phyloP scores from a whole-genome alignment of 2,329 filamentous ascomycete species.

The Colletotrichum sp. region DNA sequence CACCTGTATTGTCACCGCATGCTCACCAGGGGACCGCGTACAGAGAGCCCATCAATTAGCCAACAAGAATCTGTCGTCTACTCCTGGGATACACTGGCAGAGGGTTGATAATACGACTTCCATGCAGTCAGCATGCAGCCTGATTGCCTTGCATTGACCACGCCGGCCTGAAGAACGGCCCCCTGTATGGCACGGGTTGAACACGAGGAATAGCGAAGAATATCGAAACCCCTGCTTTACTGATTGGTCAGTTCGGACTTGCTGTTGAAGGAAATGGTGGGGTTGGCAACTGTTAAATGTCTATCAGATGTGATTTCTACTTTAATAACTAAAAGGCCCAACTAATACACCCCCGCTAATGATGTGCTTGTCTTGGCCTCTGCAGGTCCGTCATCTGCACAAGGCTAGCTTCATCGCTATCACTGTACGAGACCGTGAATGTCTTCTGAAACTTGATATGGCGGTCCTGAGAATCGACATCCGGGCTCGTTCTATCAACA shows the following conservation, averaged over 20 bases:
- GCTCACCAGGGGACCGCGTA: background rate
- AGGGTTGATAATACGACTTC: background rate
- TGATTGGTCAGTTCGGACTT: background rate
- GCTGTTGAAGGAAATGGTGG: background rate
- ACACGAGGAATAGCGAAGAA: background rate
- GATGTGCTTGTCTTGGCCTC: background rate
- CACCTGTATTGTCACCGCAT: background rate
- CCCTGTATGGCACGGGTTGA: background rate
- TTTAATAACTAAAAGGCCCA: background rate
- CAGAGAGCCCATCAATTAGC: background rate
- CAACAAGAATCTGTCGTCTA: background rate
- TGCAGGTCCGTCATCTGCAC: conserved; percentile 32
- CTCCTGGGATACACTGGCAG: background rate
- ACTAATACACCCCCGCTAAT: background rate
- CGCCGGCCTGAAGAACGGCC: background rate
- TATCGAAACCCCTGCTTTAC: background rate
- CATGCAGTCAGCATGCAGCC: background rate
- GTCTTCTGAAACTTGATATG: conserved; percentile 37
- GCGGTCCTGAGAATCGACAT: background rate
- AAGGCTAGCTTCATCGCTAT: conserved; percentile 34
- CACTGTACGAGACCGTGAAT: conserved; percentile 38
- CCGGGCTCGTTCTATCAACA: background rate
- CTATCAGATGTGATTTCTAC: background rate
- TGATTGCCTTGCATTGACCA: background rate
- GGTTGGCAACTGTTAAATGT: background rate